A percentile compares a stretch with the other conserved stretches of the same genome.
phyloP scores from a whole-genome alignment of 2,329 filamentous ascomycete species.

The Lithohypha guttulata region DNA sequence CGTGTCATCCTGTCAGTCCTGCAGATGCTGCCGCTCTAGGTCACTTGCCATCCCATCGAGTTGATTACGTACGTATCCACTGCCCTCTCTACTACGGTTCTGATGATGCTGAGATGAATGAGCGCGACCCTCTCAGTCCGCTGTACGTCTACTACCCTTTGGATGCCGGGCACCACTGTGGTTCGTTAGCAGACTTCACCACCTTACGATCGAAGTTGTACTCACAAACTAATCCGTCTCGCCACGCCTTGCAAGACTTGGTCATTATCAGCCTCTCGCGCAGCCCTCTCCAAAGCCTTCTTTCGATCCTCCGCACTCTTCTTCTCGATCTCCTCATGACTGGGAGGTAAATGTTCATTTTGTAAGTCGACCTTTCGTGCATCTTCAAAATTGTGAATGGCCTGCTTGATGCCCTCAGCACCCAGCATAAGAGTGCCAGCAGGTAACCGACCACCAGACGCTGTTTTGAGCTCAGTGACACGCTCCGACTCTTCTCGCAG shows the following conservation, averaged over 20 bases:
- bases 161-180: slow-evolving; percentile 18
- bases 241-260: slow-evolving; percentile 76
- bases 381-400: slow-evolving; percentile 93
- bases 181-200: slow-evolving; percentile 13
- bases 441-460: slow-evolving; percentile 80
- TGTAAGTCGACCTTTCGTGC: slow-evolving; percentile 93
- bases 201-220: slow-evolving; percentile 16
- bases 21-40: too few relatives aligned
- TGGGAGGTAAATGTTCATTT: slow-evolving; percentile 88
- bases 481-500: slow-evolving; percentile 93
- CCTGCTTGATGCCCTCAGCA: slow-evolving; percentile 96
- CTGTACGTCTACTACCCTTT: slow-evolving; percentile 15
- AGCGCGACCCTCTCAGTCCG: slow-evolving; percentile 3
- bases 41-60: too few relatives aligned
- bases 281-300: slow-evolving; percentile 69
- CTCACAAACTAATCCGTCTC: slow-evolving; percentile 92
- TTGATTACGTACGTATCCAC: background rate
- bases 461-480: slow-evolving; percentile 95
- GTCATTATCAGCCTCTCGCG: slow-evolving; percentile 84
- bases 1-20: too few relatives aligned
- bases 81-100: background rate
- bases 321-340: slow-evolving; percentile 78
- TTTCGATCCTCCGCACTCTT: slow-evolving; percentile 71
- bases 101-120: background rate
- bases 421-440: slow-evolving; percentile 96